These are phyloP conservation scores for Diplocarpon rosae DNA, from an alignment of 2,329 filamentous ascomycete species.

Conservation along the genomic window DNA sequence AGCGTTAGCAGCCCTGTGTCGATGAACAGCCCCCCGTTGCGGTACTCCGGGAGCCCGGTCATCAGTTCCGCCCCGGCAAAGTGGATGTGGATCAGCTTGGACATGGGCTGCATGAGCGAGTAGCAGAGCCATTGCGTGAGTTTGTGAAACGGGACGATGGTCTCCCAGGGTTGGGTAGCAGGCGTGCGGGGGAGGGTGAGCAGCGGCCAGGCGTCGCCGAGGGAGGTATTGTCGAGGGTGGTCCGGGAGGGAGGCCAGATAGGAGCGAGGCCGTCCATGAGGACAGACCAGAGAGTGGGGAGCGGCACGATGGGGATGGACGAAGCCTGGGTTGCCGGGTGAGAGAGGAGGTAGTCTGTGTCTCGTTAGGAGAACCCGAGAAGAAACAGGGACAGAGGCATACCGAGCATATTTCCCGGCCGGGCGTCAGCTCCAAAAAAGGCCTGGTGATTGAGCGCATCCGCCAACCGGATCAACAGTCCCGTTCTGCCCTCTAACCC, in stretches of 20 bases:
- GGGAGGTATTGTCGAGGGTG: slow-evolving; percentile 70
- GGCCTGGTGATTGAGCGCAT: slow-evolving; percentile 67
- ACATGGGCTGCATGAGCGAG: slow-evolving; percentile 87
- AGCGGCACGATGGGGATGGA: slow-evolving; percentile 80
- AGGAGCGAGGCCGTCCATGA: slow-evolving; percentile 74
- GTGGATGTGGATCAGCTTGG: slow-evolving; percentile 65
- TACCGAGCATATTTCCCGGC: slow-evolving; percentile 91
- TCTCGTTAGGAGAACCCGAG: slow-evolving; percentile 12
- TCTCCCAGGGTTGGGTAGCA: slow-evolving; percentile 57
- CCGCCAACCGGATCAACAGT: slow-evolving; percentile 62
- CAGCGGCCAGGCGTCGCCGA: slow-evolving; percentile 94
- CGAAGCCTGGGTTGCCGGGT: slow-evolving; percentile 79
- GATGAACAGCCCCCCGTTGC: slow-evolving; percentile 82
- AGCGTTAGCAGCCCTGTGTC: slow-evolving; percentile 72
- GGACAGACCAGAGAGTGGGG: slow-evolving; percentile 78
- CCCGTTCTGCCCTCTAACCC: slow-evolving; percentile 77
- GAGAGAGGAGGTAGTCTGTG: slow-evolving; percentile 80
- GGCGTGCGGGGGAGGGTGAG: slow-evolving; percentile 55
- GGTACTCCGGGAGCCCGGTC: slow-evolving; percentile 83
- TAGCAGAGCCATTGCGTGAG: slow-evolving; percentile 92
- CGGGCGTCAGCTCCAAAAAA: slow-evolving; percentile 76
- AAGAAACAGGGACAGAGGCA: slow-evolving; percentile 8
- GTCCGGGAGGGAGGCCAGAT: slow-evolving; percentile 89
- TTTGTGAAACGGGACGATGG: slow-evolving; percentile 86
- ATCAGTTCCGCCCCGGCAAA: slow-evolving; percentile 73